Conservation (phyloP, 1,284 basidiomycete species). For the Apiotrichum brassicae region DNA sequence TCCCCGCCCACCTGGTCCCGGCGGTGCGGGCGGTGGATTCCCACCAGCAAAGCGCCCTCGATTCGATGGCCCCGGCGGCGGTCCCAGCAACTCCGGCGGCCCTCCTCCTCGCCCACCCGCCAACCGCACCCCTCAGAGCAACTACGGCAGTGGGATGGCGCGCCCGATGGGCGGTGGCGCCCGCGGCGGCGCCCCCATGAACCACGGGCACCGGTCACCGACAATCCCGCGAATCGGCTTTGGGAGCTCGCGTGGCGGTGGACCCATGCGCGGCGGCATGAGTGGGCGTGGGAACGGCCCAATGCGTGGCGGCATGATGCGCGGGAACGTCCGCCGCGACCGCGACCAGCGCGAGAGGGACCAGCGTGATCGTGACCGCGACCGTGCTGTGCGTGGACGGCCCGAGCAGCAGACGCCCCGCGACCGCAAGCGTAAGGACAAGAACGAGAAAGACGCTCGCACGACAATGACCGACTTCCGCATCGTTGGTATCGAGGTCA, state of each 20-base stretch:
- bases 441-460: constrained; percentile 53
- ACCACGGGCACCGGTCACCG: background rate
- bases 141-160: constrained; percentile 11
- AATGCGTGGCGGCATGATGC: constrained; percentile 13
- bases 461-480: constrained; percentile 93
- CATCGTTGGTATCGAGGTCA: constrained; percentile 78
- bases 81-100: constrained; percentile 14
- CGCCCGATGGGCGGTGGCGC: constrained; percentile 20
- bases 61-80: constrained; percentile 60
- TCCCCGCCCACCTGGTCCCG: constrained; percentile 8
- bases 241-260: constrained; percentile 45
- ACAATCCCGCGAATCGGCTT: constrained; percentile 16
- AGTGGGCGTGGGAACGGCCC: constrained; percentile 13
- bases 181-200: constrained; percentile 12
- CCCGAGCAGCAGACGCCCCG: constrained; percentile 14
- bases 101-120: constrained; percentile 20
- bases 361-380: constrained; percentile 4
- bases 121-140: constrained; percentile 1
- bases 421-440: constrained; percentile 19
- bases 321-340: constrained; percentile 4
- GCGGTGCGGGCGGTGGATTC: constrained; percentile 22
- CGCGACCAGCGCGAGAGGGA: background rate
- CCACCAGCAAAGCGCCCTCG: constrained; percentile 63
- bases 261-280: constrained; percentile 42
- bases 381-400: constrained; percentile 7